Evolutionary conservation across 139 green algal species (phyloP), one percentile per base, ranked within the genome.

Genomic region (Picocystis salinarum): DNA sequence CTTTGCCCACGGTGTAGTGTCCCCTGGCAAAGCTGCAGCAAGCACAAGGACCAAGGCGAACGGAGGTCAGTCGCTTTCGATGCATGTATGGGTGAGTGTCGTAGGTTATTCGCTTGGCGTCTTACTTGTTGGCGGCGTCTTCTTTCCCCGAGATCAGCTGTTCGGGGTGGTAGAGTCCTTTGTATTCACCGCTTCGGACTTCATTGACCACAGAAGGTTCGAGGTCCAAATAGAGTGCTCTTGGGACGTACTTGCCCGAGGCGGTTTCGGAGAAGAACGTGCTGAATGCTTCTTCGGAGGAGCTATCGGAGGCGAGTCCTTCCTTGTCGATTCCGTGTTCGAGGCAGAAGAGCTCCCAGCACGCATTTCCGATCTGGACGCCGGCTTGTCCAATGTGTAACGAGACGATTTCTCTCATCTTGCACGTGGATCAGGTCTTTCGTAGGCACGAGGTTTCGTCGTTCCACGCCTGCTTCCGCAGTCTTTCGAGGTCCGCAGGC

Each of bases 1-100:
- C 64, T 20, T 44, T 44, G 36, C 36, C 36, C 7, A 44, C 36
- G 9, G 36, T 44, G 36, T 44, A 44, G 10, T 44, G 36, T 20
- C 36, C 36, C 9, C 36, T 9, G 36, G 36, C 36, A 23, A n/a
- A n/a, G n/a, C n/a, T n/a, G n/a, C n/a, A n/a, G n/a, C n/a, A n/a
- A n/a, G n/a, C n/a, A n/a, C n/a, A n/a, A n/a, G n/a, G n/a, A n/a
- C n/a, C n/a, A n/a, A n/a, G n/a, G n/a, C n/a, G n/a, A n/a, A n/a
- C n/a, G n/a, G n/a, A n/a, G n/a, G n/a, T n/a, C n/a, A n/a, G n/a
- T n/a, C n/a, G n/a, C n/a, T n/a, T n/a, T n/a, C n/a, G n/a, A n/a
- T n/a, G n/a, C n/a, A n/a, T n/a, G n/a, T n/a, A n/a, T n/a, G n/a
- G n/a, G n/a, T n/a, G n/a, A n/a, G n/a, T n/a, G n/a, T n/a, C n/a